Percentiles rank a stretch among this genome's conserved stretches.
Conservation (phyloP, 768 basidiomycete genomes). For the Russula compacta region DNA sequence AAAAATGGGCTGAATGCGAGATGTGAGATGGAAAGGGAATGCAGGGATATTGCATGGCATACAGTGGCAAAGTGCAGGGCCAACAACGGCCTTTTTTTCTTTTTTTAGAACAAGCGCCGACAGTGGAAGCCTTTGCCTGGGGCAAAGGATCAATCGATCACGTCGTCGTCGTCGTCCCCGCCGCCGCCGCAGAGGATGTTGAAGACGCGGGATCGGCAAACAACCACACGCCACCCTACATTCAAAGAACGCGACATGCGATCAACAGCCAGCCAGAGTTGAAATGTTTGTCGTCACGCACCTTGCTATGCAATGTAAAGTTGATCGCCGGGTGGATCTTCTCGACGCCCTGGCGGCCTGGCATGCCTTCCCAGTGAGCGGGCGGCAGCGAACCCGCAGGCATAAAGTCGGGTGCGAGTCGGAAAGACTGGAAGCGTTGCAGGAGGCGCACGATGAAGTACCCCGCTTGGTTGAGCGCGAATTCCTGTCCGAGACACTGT, state of each 20-base stretch:
- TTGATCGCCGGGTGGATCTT: slow-evolving; percentile 19
- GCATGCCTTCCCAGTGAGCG: slow-evolving; percentile 15
- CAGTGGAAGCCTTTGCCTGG: too few relatives aligned
- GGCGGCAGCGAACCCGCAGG: slow-evolving; percentile 20
- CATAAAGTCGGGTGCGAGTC: slow-evolving; percentile 21
- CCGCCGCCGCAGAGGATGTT: not conserved
- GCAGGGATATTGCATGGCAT: too few relatives aligned
- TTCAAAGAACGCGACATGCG: not conserved
- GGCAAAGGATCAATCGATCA: too few relatives aligned
- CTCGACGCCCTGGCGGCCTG: slow-evolving; percentile 19
- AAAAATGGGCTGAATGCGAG: too few relatives aligned
- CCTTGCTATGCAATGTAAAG: slow-evolving; percentile 19
- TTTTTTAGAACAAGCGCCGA: too few relatives aligned
- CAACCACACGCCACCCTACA: slow-evolving; percentile 17
- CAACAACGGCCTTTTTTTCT: too few relatives aligned
- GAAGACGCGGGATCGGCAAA: slow-evolving; percentile 10
- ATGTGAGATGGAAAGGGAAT: too few relatives aligned
- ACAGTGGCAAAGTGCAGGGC: too few relatives aligned
- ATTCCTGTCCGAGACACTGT: slow-evolving; percentile 49
- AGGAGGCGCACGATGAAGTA: slow-evolving; percentile 47
- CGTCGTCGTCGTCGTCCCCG: too few relatives aligned
- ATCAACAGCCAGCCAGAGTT: not conserved
- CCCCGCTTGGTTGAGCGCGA: slow-evolving; percentile 45
- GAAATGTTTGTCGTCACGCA: not conserved
- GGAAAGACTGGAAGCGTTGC: slow-evolving; percentile 36